Evolutionary conservation across 176 grass and related monocot species (phyloP).

Genomic region (Neostapfia colusana): DNA sequence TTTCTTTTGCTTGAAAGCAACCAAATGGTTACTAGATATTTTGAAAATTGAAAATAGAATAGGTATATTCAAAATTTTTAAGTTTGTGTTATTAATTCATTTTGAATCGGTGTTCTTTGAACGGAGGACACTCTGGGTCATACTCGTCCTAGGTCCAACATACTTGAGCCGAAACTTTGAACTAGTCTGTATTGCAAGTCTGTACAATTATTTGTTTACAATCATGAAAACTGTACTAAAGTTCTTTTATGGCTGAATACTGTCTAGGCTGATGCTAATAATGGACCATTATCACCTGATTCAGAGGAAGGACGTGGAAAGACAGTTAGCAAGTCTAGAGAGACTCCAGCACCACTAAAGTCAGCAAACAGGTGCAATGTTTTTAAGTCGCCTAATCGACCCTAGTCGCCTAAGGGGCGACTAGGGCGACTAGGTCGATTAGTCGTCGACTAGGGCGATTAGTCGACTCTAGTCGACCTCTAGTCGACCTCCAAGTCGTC

Average conservation of each 20-base stretch:
- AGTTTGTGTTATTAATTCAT: not conserved
- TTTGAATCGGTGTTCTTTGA: not conserved
- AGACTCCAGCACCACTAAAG: conserved; percentile 40
- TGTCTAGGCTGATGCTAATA: conserved; percentile 67
- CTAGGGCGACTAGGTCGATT: no score
- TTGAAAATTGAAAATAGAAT: not conserved
- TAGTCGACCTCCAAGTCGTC: no score
- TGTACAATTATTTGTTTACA: not conserved
- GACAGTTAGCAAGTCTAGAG: conserved; percentile 27
- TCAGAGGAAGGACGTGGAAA: conserved; percentile 43
- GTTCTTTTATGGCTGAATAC: conserved; percentile 38
- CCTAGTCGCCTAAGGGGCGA: no score
- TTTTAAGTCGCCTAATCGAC: no score
- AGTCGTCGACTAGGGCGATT: no score
- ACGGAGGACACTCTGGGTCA: not conserved
- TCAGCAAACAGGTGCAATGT: conserved; percentile 59
- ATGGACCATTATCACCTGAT: conserved; percentile 47
- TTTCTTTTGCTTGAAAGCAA: not conserved
- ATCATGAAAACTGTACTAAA: conserved; percentile 27
- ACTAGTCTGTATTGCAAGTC: conserved; percentile 3
- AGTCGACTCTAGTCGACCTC: no score
- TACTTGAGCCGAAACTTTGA: not conserved
- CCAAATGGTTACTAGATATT: not conserved
- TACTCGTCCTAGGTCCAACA: not conserved
- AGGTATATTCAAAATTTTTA: not conserved